Evolutionary conservation across 345 rosid genomes (phyloP).

Genomic region (Cardamine chenopodiifolia): DNA sequence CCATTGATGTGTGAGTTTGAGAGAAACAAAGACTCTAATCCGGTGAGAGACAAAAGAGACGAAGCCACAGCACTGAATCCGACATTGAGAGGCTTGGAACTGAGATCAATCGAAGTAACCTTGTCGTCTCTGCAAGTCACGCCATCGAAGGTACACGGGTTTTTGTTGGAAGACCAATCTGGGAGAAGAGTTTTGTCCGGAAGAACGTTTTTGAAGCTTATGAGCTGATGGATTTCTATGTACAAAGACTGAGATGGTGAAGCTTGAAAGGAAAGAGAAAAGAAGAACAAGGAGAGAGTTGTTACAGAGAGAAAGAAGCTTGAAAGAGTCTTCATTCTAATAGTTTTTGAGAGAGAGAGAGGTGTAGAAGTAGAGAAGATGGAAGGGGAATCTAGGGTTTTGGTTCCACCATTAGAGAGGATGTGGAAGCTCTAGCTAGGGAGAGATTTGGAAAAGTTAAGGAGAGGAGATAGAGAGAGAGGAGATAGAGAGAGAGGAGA

Average conservation of each 20-base stretch:
- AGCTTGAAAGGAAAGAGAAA: slow-evolving; percentile 41
- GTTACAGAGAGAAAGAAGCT: slow-evolving; percentile 41
- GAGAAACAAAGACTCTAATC: slow-evolving; percentile 60
- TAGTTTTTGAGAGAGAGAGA: neutral
- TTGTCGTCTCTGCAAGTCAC: slow-evolving; percentile 61
- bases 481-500: slow-evolving; percentile 40
- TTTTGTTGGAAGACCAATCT: slow-evolving; percentile 59
- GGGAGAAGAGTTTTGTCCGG: slow-evolving; percentile 52
- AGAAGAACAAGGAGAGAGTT: slow-evolving; percentile 17
- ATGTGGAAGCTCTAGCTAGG: slow-evolving; percentile 33
- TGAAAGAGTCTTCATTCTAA: slow-evolving; percentile 30
- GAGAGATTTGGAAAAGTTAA: slow-evolving; percentile 6
- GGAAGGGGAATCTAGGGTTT: slow-evolving; percentile 44
- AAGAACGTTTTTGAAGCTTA: slow-evolving; percentile 62
- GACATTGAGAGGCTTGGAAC: slow-evolving; percentile 43
- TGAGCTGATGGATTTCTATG: slow-evolving; percentile 61
- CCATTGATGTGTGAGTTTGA: slow-evolving; percentile 60
- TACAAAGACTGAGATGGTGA: slow-evolving; percentile 35
- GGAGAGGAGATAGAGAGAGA: slow-evolving; percentile 36
- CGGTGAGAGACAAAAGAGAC: slow-evolving; percentile 55
- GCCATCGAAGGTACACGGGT: slow-evolving; percentile 73
- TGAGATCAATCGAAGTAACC: slow-evolving; percentile 67
- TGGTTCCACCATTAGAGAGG: slow-evolving; percentile 56
- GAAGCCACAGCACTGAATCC: slow-evolving; percentile 66
- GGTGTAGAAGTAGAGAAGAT: slow-evolving; percentile 2